Evolutionary conservation across 139 green algal species (phyloP).

Genomic region (Chlamydomonas schloesseri): DNA sequence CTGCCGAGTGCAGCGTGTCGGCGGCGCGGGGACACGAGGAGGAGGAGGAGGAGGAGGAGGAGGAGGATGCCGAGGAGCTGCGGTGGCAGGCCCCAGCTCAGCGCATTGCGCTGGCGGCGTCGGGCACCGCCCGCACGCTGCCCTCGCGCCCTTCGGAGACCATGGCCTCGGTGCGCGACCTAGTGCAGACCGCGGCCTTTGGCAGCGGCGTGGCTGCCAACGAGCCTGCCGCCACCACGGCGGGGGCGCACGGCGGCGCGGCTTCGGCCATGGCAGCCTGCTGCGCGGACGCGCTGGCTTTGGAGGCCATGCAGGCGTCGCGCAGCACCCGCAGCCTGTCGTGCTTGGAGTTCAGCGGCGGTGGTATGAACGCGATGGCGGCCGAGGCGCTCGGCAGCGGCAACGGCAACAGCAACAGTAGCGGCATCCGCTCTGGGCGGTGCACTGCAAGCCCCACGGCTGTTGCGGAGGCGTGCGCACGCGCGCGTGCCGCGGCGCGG

Average conservation of each 20-base stretch:
- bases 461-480: not conserved
- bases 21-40: too few relatives aligned
- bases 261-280: too few relatives aligned
- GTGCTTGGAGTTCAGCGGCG: conserved; percentile 33
- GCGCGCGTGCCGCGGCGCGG: too few relatives aligned
- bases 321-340: conserved; percentile 41
- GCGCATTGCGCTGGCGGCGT: too few relatives aligned
- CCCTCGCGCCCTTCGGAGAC: too few relatives aligned
- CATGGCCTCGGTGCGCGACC: not conserved
- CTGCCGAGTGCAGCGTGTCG: too few relatives aligned
- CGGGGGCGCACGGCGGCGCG: not conserved
- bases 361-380: not conserved
- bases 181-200: not conserved
- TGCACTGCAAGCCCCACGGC: not conserved
- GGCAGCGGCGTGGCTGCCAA: not conserved
- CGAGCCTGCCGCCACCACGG: not conserved
- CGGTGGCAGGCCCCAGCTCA: too few relatives aligned
- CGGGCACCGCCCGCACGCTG: not conserved
- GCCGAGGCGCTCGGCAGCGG: not conserved
- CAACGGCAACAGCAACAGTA: not conserved
- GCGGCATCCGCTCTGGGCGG: not conserved
- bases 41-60: not conserved
- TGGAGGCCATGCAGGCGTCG: too few relatives aligned
- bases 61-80: not conserved
- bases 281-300: too few relatives aligned